Percentiles rank a stretch among this genome's conserved stretches.
Evolutionary conservation across 192 early-diverging fungal species (phyloP).

Genomic region (Dispira simplex): DNA sequence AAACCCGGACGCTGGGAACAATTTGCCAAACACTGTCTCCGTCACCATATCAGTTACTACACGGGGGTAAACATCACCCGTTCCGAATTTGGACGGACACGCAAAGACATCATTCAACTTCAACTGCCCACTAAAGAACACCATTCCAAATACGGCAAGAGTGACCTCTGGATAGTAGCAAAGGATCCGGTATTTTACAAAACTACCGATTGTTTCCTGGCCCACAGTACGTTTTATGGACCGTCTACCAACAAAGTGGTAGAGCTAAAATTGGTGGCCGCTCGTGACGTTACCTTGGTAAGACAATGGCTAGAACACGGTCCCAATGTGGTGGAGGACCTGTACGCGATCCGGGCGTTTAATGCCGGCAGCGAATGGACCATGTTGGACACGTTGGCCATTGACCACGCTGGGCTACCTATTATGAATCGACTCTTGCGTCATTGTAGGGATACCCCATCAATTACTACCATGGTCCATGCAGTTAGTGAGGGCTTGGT

Average conservation of each 20-base stretch:
- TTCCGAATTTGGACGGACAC: slow-evolving; percentile 13
- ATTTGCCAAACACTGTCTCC: slow-evolving; percentile 20
- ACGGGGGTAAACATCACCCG: slow-evolving; percentile 13
- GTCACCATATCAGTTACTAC: slow-evolving; percentile 22
- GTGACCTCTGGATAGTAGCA: slow-evolving; percentile 29
- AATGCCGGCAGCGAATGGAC: slow-evolving; percentile 19
- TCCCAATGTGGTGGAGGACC: neutral
- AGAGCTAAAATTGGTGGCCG: slow-evolving; percentile 23
- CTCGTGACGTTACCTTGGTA: slow-evolving; percentile 21
- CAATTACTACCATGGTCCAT: too few relatives aligned
- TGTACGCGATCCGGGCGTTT: neutral
- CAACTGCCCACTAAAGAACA: slow-evolving; percentile 24
- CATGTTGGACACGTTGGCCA: slow-evolving; percentile 17
- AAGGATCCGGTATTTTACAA: slow-evolving; percentile 17
- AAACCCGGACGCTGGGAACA: slow-evolving; percentile 18
- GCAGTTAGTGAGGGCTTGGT: neutral
- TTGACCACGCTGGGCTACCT: neutral
- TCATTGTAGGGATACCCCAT: slow-evolving; percentile 15
- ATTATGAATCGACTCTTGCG: slow-evolving; percentile 11
- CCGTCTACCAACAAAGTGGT: slow-evolving; percentile 27
- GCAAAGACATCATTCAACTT: slow-evolving; percentile 20
- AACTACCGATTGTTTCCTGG: slow-evolving; percentile 18
- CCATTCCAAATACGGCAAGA: slow-evolving; percentile 21
- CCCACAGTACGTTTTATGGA: slow-evolving; percentile 25
- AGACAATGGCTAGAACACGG: slow-evolving; percentile 16